These are phyloP conservation scores for Talaromyces sp. DNA, from an alignment of 2,329 filamentous ascomycete species.

Conservation along the genomic window DNA sequence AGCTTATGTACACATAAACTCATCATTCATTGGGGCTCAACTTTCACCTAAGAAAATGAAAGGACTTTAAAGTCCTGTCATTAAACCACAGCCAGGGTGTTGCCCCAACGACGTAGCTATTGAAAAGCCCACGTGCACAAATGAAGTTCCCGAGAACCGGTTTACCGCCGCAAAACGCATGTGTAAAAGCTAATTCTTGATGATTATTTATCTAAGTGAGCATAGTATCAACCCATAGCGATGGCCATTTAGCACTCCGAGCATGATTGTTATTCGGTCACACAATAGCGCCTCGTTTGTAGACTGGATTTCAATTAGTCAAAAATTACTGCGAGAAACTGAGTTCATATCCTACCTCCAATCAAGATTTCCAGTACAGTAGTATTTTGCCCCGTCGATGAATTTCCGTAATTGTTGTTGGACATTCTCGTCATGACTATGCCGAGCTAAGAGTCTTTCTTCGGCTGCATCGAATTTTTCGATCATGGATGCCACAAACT, in stretches of 20 bases:
- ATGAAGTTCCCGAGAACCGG: not conserved
- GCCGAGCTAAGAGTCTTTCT: not conserved
- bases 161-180: too few relatives aligned
- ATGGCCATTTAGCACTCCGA: not conserved
- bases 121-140: not conserved
- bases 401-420: not conserved
- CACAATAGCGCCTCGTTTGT: not conserved
- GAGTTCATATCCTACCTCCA: constrained; percentile 1
- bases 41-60: too few relatives aligned
- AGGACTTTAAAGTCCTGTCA: too few relatives aligned
- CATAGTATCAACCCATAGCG: not conserved
- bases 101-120: not conserved
- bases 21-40: too few relatives aligned
- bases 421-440: not conserved
- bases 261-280: not conserved
- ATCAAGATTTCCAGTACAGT: constrained; percentile 2
- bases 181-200: not conserved
- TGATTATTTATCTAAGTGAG: not conserved
- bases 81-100: too few relatives aligned
- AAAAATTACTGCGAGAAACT: too few relatives aligned
- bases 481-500: not conserved
- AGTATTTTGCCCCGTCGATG: not conserved
- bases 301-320: not conserved
- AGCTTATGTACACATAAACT: too few relatives aligned
- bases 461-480: not conserved